Evolutionary conservation across 495 filamentous ascomycete genomes (phyloP), one percentile per base, ranked within the genome.

Genomic region (Trichoderma parareesei): DNA sequence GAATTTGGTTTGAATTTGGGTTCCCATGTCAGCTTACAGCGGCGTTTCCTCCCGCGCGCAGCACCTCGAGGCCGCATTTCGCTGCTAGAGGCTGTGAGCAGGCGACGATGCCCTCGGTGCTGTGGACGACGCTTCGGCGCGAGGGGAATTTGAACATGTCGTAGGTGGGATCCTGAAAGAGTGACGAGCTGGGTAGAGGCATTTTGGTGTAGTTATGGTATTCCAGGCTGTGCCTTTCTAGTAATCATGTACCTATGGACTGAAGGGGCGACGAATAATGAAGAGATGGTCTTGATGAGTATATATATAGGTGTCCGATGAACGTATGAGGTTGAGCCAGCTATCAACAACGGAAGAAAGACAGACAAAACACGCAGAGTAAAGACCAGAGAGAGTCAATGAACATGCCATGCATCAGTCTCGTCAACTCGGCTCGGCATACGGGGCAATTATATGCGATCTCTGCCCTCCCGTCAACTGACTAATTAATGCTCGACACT

Each of bases 1-100:
- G 13, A 62, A 43, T 41, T 44, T 13, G 37, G 7, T 27, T 6
- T 44, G 13, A 1, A 42, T 38, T 27, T 42, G 43, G n/a, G n/a
- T 10, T 20, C 3, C 3, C 16, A 20, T 41, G 1, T 42, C 8
- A 27, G 60, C 88, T 73, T 80, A 92, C 91, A 63, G 94, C 95
- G 69, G 91, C 91, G 79, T 98, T 98, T 64, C 94, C 94, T 37
- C 94, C 94, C 44, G 88, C 85, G 65, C 86, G 86, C 38, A 98
- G 81, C 49, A 98, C 84, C 61, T 86, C 84, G 55, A 97, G 84
- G 38, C 94, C 94, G 53, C 91, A 93, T 72, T 90, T 90, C 18
- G 90, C 88, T 10, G 94, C 94, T 61, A 98, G 81, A 8, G 94
- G 91, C 76, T 98, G 94, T 2, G 91, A 91, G 71, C 90, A 96